Evolutionary conservation across 2,329 filamentous ascomycete genomes (phyloP).

Genomic region (Clarireedia homoeocarpa): DNA sequence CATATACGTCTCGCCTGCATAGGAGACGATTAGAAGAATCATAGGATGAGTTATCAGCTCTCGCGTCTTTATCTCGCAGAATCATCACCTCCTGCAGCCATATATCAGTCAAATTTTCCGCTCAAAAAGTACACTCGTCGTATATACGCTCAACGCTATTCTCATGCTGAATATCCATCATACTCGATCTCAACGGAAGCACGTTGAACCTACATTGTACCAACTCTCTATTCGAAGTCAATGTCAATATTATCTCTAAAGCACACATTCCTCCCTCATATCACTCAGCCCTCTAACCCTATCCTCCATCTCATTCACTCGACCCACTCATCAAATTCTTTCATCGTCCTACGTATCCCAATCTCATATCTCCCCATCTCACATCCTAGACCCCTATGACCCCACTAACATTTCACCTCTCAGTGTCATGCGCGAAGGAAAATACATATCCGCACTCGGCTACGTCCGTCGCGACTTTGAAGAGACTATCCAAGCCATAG

Average conservation of each 20-base stretch:
- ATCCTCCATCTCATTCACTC: not conserved
- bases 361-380: not conserved
- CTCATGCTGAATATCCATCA: not conserved
- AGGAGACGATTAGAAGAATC: too few species aligned
- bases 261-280: too few species aligned
- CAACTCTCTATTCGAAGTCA: too few species aligned
- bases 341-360: not conserved
- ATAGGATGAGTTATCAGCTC: too few species aligned
- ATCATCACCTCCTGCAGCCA: too few species aligned
- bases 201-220: too few species aligned
- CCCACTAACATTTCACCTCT: not conserved
- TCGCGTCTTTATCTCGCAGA: too few species aligned
- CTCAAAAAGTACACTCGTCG: not conserved
- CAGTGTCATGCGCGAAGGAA: constrained; percentile 42
- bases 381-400: not conserved
- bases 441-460: constrained; percentile 35
- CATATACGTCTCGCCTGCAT: too few species aligned
- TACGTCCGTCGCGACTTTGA: constrained; percentile 39
- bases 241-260: too few species aligned
- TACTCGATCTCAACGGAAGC: too few species aligned
- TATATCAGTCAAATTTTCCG: too few species aligned
- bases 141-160: not conserved
- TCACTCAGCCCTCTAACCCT: too few species aligned
- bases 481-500: constrained; percentile 21
- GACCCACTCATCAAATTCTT: not conserved